These are phyloP conservation scores for Drosera spatulata DNA, from an alignment of 179 eudicot species.

Conservation along the genomic window DNA sequence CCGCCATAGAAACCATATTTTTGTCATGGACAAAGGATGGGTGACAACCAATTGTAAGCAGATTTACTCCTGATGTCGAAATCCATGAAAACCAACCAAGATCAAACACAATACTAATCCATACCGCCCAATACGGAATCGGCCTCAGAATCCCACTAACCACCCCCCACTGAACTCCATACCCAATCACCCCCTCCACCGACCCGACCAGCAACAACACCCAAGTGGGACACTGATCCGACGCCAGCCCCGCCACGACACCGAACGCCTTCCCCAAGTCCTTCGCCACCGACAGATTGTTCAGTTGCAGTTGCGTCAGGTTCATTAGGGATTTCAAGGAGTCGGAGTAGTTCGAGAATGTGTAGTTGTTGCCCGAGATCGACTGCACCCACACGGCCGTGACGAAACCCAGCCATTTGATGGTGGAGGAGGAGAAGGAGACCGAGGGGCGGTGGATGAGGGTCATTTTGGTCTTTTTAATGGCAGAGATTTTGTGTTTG, in stretches of 20 bases:
- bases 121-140: slow-evolving; percentile 86
- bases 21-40: no score
- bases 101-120: background rate
- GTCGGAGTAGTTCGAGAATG: slow-evolving; percentile 89
- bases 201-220: no score
- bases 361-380: slow-evolving; percentile 92
- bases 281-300: slow-evolving; percentile 85
- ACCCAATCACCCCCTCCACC: slow-evolving; percentile 31
- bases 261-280: slow-evolving; percentile 96
- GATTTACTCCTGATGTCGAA: no score
- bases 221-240: slow-evolving; percentile 46
- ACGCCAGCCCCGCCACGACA: slow-evolving; percentile 68
- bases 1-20: no score
- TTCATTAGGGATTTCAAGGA: slow-evolving; percentile 71
- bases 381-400: slow-evolving; percentile 97
- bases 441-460: no score
- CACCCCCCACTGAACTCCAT: slow-evolving; percentile 94
- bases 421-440: slow-evolving; percentile 39
- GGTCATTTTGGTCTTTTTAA: no score
- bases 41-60: no score
- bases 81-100: no score
- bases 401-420: slow-evolving; percentile 88
- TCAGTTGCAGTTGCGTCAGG: slow-evolving; percentile 64
- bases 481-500: no score
- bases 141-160: slow-evolving; percentile 70